Evolutionary conservation across 2,329 filamentous ascomycete genomes (phyloP), one percentile per base, ranked within the genome.

Genomic region (Balansia obtecta): DNA sequence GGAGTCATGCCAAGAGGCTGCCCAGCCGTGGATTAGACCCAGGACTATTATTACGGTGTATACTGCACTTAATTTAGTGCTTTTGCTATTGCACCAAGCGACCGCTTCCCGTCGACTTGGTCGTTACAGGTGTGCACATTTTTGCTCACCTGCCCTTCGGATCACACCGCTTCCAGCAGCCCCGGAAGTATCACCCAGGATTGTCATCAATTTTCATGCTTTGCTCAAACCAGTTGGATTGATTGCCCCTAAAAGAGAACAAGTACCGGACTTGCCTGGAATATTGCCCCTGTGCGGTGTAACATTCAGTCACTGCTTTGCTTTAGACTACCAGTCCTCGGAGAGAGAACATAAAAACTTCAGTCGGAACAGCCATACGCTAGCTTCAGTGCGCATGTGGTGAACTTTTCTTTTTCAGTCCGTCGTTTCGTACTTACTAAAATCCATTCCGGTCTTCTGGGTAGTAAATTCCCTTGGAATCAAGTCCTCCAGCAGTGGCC

Each of bases 141-240:
- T 43, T 41, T 32, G 48, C 33, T 53, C 48, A 48, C 33, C 51
- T 50, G 51, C 48, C 34, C 20, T 50, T 42, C 41, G 45, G 44
- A 53, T 49, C 32, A 53, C 51, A 53, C 51, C 51, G 51, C 51
- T 53, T 16, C 27, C 27, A 44, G 33, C 50, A 50, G 48, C 48
- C 45, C 32, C 27, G 48, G 42, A 45, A 33, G 13, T 33, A 39
- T 18, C 27, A 37, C 18, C 50, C 41, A 38, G 50, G 39, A 46
- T 49, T 42, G 20, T 47, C 39, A 33, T 50, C 50, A 27, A 30
- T 43, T 50, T 27, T 34, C 39, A 46, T 49, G 47, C 47, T 16
- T 46, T 46, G 22, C 38, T 32, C 39, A 22, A 44, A 30, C 30
- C 43, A 39, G 46, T 50, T 52, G 50, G 50, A 46, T 45, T 32